A percentile compares a stretch with the other conserved stretches of the same genome.
Evolutionary conservation across 176 grass and related monocot species (phyloP).

Genomic region (Aegilops bicornis): DNA sequence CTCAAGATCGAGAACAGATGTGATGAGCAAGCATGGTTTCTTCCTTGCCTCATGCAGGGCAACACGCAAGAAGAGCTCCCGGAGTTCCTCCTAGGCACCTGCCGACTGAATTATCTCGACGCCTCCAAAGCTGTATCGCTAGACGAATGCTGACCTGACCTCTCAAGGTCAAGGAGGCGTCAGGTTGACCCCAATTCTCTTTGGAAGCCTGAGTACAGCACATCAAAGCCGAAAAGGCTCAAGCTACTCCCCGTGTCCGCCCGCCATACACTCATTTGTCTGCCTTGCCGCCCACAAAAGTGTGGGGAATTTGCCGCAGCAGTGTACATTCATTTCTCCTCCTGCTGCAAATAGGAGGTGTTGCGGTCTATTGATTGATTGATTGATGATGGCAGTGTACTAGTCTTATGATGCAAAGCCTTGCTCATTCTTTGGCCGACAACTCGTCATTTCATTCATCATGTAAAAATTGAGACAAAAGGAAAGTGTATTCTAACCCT

Average conservation of each 20-base stretch:
- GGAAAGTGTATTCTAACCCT: slow-evolving; percentile 11
- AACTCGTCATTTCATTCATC: background rate
- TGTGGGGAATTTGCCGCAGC: background rate
- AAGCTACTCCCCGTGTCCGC: slow-evolving; percentile 24
- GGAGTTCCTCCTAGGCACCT: slow-evolving; percentile 83
- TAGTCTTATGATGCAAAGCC: background rate
- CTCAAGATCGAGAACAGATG: background rate
- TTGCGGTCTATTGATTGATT: slow-evolving; percentile 32
- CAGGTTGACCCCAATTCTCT: slow-evolving; percentile 26
- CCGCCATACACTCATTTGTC: background rate
- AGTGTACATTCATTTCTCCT: slow-evolving; percentile 42
- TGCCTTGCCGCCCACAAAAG: slow-evolving; percentile 17
- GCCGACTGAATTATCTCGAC: slow-evolving; percentile 83
- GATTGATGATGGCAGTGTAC: slow-evolving; percentile 32
- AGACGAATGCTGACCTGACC: slow-evolving; percentile 50
- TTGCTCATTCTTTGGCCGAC: slow-evolving; percentile 32
- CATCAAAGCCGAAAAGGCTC: slow-evolving; percentile 28
- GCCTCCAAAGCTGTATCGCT: slow-evolving; percentile 73
- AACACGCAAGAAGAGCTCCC: slow-evolving; percentile 93
- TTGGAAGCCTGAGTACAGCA: slow-evolving; percentile 27
- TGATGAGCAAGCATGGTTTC: background rate
- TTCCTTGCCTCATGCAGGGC: slow-evolving; percentile 51
- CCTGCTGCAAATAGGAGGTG: slow-evolving; percentile 14
- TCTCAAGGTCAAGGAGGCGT: slow-evolving; percentile 5
- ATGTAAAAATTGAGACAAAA: background rate